These are phyloP conservation scores for Lepidium sativum DNA, from an alignment of 345 rosid species.

Conservation along the genomic window DNA sequence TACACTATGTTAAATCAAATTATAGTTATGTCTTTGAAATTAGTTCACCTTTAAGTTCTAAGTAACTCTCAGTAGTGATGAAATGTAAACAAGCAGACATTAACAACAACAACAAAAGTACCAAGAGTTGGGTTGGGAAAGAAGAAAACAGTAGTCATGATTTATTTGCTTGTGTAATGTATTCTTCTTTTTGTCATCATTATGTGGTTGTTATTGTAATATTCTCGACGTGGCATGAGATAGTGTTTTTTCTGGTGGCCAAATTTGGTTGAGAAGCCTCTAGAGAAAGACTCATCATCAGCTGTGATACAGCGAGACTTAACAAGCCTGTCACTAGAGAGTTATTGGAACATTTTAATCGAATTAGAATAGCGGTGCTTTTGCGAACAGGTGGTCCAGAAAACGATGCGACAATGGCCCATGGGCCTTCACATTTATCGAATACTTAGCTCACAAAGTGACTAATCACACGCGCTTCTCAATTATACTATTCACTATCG, in stretches of 20 bases:
- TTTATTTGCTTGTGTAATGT: neutral
- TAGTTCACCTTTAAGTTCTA: neutral
- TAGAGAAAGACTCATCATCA: neutral
- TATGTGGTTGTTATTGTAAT: neutral
- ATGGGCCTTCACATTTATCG: conserved; percentile 1
- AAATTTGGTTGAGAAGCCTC: neutral
- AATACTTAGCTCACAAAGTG: neutral
- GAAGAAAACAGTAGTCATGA: neutral
- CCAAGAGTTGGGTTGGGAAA: neutral
- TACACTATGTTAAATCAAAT: neutral
- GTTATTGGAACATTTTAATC: neutral
- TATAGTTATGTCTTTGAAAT: neutral
- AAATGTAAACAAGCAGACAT: too few species aligned
- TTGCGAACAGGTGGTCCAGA: conserved; percentile 19
- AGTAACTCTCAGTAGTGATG: too few species aligned
- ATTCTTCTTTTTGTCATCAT: neutral
- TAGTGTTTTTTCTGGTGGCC: neutral
- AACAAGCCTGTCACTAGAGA: neutral
- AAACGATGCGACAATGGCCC: conserved; percentile 18
- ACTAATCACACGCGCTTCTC: neutral
- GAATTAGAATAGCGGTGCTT: neutral
- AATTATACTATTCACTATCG: neutral
- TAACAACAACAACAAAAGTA: neutral
- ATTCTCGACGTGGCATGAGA: neutral
- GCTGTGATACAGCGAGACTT: neutral